Base-by-base conservation (phyloP, 371 early-diverging fungal species). In the Mortierella sp. region DNA sequence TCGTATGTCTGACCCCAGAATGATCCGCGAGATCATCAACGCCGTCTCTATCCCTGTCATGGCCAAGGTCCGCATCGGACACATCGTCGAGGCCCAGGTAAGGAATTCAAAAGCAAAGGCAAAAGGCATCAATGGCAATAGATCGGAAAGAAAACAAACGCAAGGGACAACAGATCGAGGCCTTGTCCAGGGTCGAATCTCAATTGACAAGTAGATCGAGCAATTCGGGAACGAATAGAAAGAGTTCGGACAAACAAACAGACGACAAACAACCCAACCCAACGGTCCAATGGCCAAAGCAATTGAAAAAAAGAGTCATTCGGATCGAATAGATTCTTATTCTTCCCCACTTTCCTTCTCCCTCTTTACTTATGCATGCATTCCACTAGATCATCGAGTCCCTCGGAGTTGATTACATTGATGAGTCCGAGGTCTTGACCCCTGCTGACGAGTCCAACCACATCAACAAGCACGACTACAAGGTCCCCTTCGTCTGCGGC, bases 1-100 rank as follows among this genome's bases (percentile, higher is more conserved):
- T n/a, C 96, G 99, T 83, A 99, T 99, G 99, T 97, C 97, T 48
- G 99, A 98, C 89, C 99, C 99, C 79, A 89, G 92, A 86, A 97
- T 98, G 96, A 99, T 99, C 92, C 95, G 93, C 87, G 96, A 95
- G 85, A 99, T 99, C 88, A 94, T 93, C 74, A 93, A 87, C 43
- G 97, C 98, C 47, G 99, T 99, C 71, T 95, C 97, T 41, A 97
- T 99, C 86, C 99, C 99, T 43, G 98, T 99, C 77, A 98, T 99
- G 98, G 99, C 98, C 87, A 98, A 98, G 91, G 97, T 95, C 88
- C 95, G 99, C 82, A 98, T 99, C 79, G 99, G 99, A 67, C 99
- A 99, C 93, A 95, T 98, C 91, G 98, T 99, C 75, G 99, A 99
- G 88, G 99, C 98, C 37, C 90, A 89, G 86, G 89, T 88, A 83